Evolutionary conservation across 2,329 filamentous ascomycete genomes (phyloP), one percentile per base, ranked within the genome.

Genomic region (Fonsecaea monophora): DNA sequence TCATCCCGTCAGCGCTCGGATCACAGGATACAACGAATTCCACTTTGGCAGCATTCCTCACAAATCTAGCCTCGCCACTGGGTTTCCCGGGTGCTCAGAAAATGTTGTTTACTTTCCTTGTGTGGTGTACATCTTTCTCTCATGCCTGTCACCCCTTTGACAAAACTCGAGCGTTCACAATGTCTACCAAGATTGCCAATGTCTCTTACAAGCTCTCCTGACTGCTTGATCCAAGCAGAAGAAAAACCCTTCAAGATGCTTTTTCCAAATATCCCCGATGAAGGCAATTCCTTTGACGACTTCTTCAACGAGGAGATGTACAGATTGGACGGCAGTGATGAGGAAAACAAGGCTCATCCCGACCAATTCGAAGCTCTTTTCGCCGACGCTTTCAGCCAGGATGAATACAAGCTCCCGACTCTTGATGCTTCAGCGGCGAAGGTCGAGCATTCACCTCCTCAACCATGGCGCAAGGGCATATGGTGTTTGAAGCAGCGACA

Each of bases 261-360:
- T 71, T 78, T 78, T 67, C 78, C 80, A 71, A 73, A 74, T 62
- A 79, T 78, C 59, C 79, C 83, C 68, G 86, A 87, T 67, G 83
- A 83, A 77, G 84, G 85, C 77, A 84, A 85, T 76, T 81, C 89
- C 77, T 89, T 90, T 80, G 85, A 87, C 73, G 83, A 88, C 75
- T 88, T 86, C 75, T 82, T 88, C 76, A 83, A 87, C 71, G 83
- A 85, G 77, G 86, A 87, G 67, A 79, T 83, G 64, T 81, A 83
- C 71, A 81, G 81, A 62, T 77, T 80, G 68, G 80, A 80, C 72
- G 80, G 82, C 68, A 78, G 78, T 68, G 77, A 81, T 70, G 82
- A 82, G 76, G 82, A 84, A 70, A 79, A 80, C 68, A 78, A 80
- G 57, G 60, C 67, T 72, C 80, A 80, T 73, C 79, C 81, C 64